These are phyloP conservation scores for Trichophyton equinum DNA, from an alignment of 2,329 filamentous ascomycete genomes.

Conservation along the genomic window DNA sequence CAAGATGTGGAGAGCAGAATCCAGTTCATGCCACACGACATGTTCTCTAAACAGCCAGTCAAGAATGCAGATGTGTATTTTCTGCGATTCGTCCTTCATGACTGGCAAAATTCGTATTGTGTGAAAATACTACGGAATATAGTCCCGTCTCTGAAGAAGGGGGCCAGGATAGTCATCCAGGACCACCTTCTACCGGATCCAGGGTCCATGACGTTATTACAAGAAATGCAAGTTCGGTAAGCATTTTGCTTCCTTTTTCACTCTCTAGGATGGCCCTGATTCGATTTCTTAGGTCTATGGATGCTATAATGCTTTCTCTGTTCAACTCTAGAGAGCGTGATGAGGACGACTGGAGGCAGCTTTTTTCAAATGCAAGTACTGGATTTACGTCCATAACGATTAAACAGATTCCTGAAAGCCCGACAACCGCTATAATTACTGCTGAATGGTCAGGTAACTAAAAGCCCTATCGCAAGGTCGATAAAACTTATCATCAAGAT, in stretches of 20 bases:
- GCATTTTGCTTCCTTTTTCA: too few relatives aligned
- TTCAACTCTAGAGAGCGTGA: slow-evolving; percentile 42
- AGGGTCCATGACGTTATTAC: too few relatives aligned
- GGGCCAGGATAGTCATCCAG: too few relatives aligned
- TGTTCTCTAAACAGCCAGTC: neutral
- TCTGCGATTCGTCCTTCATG: slow-evolving; percentile 13
- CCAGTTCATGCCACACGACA: slow-evolving; percentile 37
- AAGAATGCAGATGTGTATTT: neutral
- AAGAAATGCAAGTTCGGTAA: too few relatives aligned
- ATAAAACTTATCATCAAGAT: neutral
- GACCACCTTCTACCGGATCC: too few relatives aligned
- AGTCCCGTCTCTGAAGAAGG: too few relatives aligned
- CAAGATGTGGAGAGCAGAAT: neutral
- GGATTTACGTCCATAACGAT: neutral
- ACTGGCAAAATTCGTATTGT: too few relatives aligned
- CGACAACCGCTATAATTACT: neutral
- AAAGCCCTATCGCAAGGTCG: neutral
- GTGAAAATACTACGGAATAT: too few relatives aligned
- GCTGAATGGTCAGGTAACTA: neutral
- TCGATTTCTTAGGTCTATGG: neutral
- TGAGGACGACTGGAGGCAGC: slow-evolving; percentile 32
- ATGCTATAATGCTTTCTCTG: slow-evolving; percentile 34
- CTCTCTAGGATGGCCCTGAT: too few relatives aligned
- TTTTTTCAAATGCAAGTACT: neutral
- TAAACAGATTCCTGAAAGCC: neutral